Evolutionary conservation across 306 rosid genomes (phyloP).

Genomic region (Quercus parvula): DNA sequence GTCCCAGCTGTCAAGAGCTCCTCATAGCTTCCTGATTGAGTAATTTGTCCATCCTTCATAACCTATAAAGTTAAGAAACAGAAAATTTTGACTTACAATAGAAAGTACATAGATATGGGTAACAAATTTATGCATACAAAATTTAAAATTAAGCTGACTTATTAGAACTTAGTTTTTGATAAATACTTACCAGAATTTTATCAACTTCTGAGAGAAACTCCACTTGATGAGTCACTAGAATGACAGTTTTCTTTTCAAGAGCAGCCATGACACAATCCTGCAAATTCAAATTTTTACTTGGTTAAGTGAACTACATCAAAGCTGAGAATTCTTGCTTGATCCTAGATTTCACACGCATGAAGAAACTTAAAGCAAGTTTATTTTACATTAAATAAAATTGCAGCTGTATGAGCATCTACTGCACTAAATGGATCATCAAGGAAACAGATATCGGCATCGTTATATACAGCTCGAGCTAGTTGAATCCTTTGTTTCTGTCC

Average conservation of each 20-base stretch:
- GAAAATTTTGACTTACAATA: not conserved
- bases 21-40: slow-evolving; percentile 48
- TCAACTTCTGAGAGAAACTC: slow-evolving; percentile 18
- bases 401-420: slow-evolving; percentile 50
- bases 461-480: slow-evolving; percentile 57
- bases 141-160: not conserved
- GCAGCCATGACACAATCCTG: no score
- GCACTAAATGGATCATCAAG: slow-evolving; percentile 64
- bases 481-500: slow-evolving; percentile 61
- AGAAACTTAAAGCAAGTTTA: no score
- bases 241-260: no score
- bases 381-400: slow-evolving; percentile 37
- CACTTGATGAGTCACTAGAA: no score
- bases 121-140: not conserved
- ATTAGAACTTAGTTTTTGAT: no score
- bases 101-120: not conserved
- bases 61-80: slow-evolving; percentile 28
- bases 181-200: slow-evolving; percentile 29
- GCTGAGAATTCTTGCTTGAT: no score
- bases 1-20: slow-evolving; percentile 41
- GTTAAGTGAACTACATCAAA: no score
- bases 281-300: no score
- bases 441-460: slow-evolving; percentile 48
- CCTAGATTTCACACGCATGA: no score
- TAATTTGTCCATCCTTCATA: slow-evolving; percentile 33